Evolutionary conservation across 176 grass and related monocot genomes (phyloP).

Genomic region (Panicum miliaceum): DNA sequence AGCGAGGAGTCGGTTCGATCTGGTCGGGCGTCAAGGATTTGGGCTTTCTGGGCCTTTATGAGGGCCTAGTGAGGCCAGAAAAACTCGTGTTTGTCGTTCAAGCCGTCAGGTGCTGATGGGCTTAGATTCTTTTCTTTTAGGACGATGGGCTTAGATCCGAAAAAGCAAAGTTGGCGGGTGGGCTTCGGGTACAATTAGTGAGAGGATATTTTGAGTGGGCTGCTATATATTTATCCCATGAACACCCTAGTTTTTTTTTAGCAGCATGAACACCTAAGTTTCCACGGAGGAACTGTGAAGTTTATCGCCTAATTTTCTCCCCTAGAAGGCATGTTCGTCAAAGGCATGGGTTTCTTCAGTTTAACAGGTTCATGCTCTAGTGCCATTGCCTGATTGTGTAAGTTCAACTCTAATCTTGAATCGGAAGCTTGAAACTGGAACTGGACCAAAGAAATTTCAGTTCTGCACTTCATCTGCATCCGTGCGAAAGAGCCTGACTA

Average conservation of each 20-base stretch:
- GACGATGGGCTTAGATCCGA: no score
- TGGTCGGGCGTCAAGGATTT: neutral
- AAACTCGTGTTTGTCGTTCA: neutral
- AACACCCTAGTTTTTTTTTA: neutral
- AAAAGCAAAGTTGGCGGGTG: no score
- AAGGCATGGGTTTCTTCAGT: neutral
- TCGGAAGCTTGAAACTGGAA: neutral
- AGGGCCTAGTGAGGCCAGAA: no score
- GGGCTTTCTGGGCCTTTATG: neutral
- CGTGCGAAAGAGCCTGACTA: neutral
- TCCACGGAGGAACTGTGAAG: neutral
- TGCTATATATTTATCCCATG: neutral
- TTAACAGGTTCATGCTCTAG: neutral
- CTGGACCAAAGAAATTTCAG: neutral
- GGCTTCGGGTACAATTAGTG: neutral
- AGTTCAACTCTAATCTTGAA: neutral
- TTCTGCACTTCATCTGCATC: no score
- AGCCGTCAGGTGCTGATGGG: neutral
- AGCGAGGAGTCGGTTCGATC: constrained; percentile 14
- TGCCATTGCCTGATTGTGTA: neutral
- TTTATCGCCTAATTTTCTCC: neutral
- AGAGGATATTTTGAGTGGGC: neutral
- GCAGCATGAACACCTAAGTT: neutral
- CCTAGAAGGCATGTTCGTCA: neutral
- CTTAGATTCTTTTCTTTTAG: neutral